These are phyloP conservation scores for Cicer yamashitae DNA, from an alignment of 306 rosid species.

Conservation along the genomic window DNA sequence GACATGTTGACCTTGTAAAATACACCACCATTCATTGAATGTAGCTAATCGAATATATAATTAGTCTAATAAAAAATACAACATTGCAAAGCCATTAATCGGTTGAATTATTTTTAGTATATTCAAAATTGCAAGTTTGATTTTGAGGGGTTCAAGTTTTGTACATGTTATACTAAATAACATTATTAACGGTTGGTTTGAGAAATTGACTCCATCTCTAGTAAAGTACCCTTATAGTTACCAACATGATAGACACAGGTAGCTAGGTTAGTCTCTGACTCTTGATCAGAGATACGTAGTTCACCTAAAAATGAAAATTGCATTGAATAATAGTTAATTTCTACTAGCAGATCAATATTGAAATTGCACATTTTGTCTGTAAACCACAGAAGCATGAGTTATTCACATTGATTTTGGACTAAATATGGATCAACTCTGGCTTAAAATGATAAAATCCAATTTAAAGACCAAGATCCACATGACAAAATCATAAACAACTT, in stretches of 20 bases:
- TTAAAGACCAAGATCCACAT: conserved; percentile 9
- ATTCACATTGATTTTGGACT: not conserved
- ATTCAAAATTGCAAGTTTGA: not conserved
- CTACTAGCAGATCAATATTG: too few species aligned
- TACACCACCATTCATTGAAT: conserved; percentile 37
- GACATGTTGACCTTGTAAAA: conserved; percentile 31
- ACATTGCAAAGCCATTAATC: not conserved
- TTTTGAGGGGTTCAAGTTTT: conserved; percentile 24
- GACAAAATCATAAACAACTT: conserved; percentile 40
- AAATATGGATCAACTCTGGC: not conserved
- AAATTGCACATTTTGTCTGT: not conserved
- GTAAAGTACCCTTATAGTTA: too few species aligned
- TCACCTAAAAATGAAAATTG: too few species aligned
- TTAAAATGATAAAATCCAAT: conserved; percentile 33
- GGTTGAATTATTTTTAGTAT: not conserved
- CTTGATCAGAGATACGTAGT: too few species aligned
- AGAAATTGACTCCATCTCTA: too few species aligned
- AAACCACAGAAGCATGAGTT: conserved; percentile 22
- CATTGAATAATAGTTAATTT: too few species aligned
- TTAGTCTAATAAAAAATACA: too few species aligned
- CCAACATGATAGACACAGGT: too few species aligned
- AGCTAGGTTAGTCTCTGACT: too few species aligned
- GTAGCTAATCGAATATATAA: not conserved
- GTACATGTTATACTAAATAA: not conserved
- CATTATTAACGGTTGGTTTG: not conserved